These are phyloP conservation scores for Russula sp. DNA, from an alignment of 768 basidiomycete species.

Conservation along the genomic window DNA sequence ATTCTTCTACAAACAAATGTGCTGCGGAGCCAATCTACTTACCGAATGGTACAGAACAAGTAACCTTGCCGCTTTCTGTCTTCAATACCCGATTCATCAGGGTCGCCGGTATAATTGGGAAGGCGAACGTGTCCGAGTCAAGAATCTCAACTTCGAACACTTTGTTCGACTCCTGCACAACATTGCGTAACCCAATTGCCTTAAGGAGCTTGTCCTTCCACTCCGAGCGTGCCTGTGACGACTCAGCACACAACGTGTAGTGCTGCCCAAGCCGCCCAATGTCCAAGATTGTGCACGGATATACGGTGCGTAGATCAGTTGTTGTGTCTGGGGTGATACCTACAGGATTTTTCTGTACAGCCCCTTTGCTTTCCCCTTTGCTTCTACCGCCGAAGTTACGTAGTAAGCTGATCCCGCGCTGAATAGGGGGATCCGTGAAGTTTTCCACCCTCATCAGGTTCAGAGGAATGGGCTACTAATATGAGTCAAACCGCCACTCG, in stretches of 20 bases:
- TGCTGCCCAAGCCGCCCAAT: slow-evolving; percentile 82
- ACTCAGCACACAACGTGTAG: slow-evolving; percentile 84
- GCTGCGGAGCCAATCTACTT: slow-evolving; percentile 18
- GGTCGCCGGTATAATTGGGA: slow-evolving; percentile 51
- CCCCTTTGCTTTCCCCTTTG: too few species aligned
- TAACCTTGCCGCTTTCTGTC: slow-evolving; percentile 79
- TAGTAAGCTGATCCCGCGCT: slow-evolving; percentile 68
- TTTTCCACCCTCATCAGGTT: slow-evolving; percentile 81
- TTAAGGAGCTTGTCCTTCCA: slow-evolving; percentile 91
- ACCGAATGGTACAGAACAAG: slow-evolving; percentile 95
- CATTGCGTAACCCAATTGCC: slow-evolving; percentile 74
- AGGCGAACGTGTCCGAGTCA: slow-evolving; percentile 81
- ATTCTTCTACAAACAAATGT: neutral
- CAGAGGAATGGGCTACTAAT: slow-evolving; percentile 85
- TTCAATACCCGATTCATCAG: slow-evolving; percentile 45
- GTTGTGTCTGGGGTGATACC: slow-evolving; percentile 36
- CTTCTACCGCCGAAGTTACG: slow-evolving; percentile 44
- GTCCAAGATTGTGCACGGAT: slow-evolving; percentile 83
- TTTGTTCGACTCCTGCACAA: slow-evolving; percentile 90
- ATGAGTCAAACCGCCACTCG: neutral
- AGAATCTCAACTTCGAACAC: slow-evolving; percentile 90
- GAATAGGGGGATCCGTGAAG: slow-evolving; percentile 73
- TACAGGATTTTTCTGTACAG: slow-evolving; percentile 24
- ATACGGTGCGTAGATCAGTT: slow-evolving; percentile 68
- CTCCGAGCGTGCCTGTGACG: slow-evolving; percentile 61